Evolutionary conservation across 805 yeast genomes (phyloP), one percentile per base, ranked within the genome.

Genomic region (Monosporozyma yasuniensis): DNA sequence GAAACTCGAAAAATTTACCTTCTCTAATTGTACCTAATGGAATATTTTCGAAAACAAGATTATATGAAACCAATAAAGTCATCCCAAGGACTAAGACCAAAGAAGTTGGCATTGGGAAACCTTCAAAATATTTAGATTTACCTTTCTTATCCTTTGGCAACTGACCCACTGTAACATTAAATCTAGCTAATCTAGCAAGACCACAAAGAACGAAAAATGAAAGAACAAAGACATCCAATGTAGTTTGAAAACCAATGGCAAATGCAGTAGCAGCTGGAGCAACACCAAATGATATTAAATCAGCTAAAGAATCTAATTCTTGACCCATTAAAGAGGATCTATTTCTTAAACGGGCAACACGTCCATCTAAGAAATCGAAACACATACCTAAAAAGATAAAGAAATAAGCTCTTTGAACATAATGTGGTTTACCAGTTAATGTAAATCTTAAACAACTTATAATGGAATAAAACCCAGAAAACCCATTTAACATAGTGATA

Each of bases 241-340:
- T 84, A 4, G 96, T 73, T 61, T 87, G 87, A 65, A 90, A 80
- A 4, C 99, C 99, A 63, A 90, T 79, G 44, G 90, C 81, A 66
- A 89, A 93, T 3, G 95, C 99, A 66, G 87, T 83, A 14, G 88
- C 76, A 3, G 96, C 96, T 2, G 99, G 99, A 1, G 96, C 90
- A 32, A 91, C 96, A 54, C 97, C 95, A 66, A 93, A 93, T 11
- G 96, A 87, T 35, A 91, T 79, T 61, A 93, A 78, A 69, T 93
- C 99, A 21, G 99, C 99, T 59, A 93, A 76, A 1, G 97, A 90
- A 65, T 93, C 99, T 61, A 93, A 78, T 71, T 93, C 99, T 69
- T 93, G 98, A 53, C 99, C 99, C 86, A 93, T 87, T 49, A 93
- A 75, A 11, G 95, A 84, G 2, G 95, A 79, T 71, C 90, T 88